phyloP scores from a whole-genome alignment of 495 filamentous ascomycete species.

The Podospora pseudoanserina region DNA sequence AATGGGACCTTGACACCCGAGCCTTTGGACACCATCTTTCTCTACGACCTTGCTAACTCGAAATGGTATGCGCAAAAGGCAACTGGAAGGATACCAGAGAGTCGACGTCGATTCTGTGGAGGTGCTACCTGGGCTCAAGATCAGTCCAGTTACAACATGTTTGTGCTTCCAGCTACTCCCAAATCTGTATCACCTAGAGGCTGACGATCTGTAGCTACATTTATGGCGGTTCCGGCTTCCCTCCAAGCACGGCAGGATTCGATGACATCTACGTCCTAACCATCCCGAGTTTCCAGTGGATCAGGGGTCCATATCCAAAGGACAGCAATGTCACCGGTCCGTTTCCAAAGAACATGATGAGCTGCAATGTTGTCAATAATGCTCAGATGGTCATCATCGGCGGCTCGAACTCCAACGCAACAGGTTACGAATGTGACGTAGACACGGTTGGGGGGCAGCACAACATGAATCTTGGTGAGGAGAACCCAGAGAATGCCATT shows the following conservation, averaged over 20 bases:
- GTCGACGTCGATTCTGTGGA: slow-evolving; percentile 19
- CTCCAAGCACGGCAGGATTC: slow-evolving; percentile 17
- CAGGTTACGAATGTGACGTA: slow-evolving; percentile 18
- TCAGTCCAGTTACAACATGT: slow-evolving; percentile 29
- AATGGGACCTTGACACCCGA: slow-evolving; percentile 21
- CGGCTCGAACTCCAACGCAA: slow-evolving; percentile 19
- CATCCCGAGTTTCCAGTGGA: slow-evolving; percentile 27
- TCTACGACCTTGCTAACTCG: slow-evolving; percentile 22
- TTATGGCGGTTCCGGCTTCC: slow-evolving; percentile 24
- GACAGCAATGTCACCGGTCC: slow-evolving; percentile 15
- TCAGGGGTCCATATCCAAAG: slow-evolving; percentile 16
- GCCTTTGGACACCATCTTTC: slow-evolving; percentile 21
- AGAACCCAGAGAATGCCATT: slow-evolving; percentile 17
- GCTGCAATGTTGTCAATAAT: slow-evolving; percentile 24
- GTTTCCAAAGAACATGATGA: slow-evolving; percentile 16
- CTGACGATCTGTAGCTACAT: slow-evolving; percentile 16
- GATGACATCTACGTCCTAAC: slow-evolving; percentile 28
- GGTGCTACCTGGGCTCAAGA: slow-evolving; percentile 25
- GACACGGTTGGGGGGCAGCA: slow-evolving; percentile 15
- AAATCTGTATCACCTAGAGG: neutral
- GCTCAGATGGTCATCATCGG: slow-evolving; percentile 26
- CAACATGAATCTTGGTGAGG: slow-evolving; percentile 22
- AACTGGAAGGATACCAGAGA: slow-evolving; percentile 14
- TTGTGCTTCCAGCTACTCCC: neutral
- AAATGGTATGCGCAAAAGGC: slow-evolving; percentile 25